phyloP scores from a whole-genome alignment of 2,329 filamentous ascomycete genomes.

The Podosphaera fusca region DNA sequence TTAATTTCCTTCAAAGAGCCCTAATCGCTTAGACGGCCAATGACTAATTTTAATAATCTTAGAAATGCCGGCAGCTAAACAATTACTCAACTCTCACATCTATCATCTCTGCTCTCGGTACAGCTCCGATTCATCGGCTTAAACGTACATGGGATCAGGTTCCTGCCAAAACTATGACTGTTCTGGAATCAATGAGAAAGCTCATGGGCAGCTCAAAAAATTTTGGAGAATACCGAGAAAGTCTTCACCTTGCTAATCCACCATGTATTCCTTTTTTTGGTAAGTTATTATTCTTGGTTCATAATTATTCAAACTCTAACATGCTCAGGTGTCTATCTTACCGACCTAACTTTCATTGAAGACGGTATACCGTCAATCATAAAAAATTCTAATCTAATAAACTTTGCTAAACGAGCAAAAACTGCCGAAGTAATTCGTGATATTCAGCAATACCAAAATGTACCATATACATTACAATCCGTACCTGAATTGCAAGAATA shows the following conservation, averaged over 20 bases:
- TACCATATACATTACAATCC: constrained; percentile 76
- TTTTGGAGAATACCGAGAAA: constrained; percentile 88
- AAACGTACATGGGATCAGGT: constrained; percentile 89
- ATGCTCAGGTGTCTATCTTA: constrained; percentile 65
- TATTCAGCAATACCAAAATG: constrained; percentile 96
- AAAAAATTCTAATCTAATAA: constrained; percentile 92
- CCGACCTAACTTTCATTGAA: constrained; percentile 94
- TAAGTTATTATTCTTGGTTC: constrained; percentile 20
- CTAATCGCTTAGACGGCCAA: not conserved
- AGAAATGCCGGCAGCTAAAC: constrained; percentile 87
- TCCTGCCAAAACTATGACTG: constrained; percentile 56
- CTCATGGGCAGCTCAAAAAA: constrained; percentile 97
- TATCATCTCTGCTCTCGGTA: constrained; percentile 87
- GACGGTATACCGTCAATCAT: constrained; percentile 91
- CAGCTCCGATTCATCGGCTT: constrained; percentile 81
- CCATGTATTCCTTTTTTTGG: constrained; percentile 97
- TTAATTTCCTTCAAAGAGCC: not conserved
- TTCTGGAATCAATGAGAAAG: constrained; percentile 74
- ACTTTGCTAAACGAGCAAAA: constrained; percentile 95
- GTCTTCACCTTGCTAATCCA: constrained; percentile 76
- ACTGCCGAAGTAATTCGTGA: constrained; percentile 95
- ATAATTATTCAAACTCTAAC: constrained; percentile 3
- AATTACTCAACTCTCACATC: constrained; percentile 96
- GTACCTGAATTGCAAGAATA: constrained; percentile 90
- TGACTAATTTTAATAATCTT: constrained; percentile 7